phyloP scores from a whole-genome alignment of 2,329 filamentous ascomycete genomes.

The Ceratocystis diversiconidia region DNA sequence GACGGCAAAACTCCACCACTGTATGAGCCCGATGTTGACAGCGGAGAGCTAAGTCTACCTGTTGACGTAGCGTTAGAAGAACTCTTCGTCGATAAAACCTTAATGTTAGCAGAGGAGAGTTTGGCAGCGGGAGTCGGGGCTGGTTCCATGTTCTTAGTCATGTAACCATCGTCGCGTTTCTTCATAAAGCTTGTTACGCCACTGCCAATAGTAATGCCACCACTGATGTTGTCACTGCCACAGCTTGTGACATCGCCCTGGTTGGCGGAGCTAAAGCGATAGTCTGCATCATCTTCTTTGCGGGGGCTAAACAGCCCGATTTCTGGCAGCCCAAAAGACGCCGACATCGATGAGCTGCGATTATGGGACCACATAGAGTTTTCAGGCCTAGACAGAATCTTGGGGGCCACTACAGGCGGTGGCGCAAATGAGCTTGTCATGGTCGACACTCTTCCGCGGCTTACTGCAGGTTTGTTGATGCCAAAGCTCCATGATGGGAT shows the following conservation, averaged over 20 bases:
- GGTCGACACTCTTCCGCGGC: slow-evolving; percentile 28
- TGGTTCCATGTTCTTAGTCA: slow-evolving; percentile 8
- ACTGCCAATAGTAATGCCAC: slow-evolving; percentile 30
- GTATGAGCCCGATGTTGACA: slow-evolving; percentile 11
- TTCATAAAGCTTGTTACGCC: slow-evolving; percentile 25
- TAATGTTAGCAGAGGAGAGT: not conserved
- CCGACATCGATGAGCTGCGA: slow-evolving; percentile 29
- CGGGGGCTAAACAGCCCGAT: slow-evolving; percentile 19
- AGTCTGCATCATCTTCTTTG: slow-evolving; percentile 20
- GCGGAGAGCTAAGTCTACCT: slow-evolving; percentile 10
- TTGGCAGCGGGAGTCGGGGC: not conserved
- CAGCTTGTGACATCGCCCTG: slow-evolving; percentile 20
- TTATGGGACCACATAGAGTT: slow-evolving; percentile 21
- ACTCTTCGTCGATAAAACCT: slow-evolving; percentile 2
- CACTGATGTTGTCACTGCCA: slow-evolving; percentile 11
- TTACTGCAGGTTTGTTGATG: slow-evolving; percentile 24
- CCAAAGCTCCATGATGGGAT: slow-evolving; percentile 13
- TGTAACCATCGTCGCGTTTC: slow-evolving; percentile 9
- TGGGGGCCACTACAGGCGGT: slow-evolving; percentile 22
- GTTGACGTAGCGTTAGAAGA: not conserved
- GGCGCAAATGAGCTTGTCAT: slow-evolving; percentile 19
- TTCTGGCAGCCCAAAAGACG: slow-evolving; percentile 18
- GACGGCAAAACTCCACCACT: not conserved
- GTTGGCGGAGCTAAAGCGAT: slow-evolving; percentile 18
- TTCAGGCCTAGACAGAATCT: slow-evolving; percentile 21